These are phyloP conservation scores for Babjeviella inositovora DNA, from an alignment of 805 yeast species.

Conservation along the genomic window DNA sequence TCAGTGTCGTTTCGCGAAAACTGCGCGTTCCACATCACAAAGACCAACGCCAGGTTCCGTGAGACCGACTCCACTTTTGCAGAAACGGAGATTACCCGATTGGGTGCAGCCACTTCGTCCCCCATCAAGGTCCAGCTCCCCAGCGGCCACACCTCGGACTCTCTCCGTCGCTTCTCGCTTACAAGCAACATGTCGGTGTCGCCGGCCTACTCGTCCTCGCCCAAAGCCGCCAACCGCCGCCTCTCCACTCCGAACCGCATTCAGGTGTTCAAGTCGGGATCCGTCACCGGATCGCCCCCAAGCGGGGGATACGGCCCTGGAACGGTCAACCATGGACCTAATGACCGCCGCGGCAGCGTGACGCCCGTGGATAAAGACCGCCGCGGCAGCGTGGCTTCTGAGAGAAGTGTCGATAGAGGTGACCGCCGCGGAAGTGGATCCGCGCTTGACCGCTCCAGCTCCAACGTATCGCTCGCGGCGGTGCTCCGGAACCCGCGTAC, in stretches of 20 bases:
- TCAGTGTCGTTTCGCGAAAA: conserved; percentile 72
- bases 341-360: no score
- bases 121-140: conserved; percentile 3
- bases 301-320: no score
- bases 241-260: no score
- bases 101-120: conserved; percentile 1
- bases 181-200: conserved; percentile 2
- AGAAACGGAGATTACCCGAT: conserved; percentile 19
- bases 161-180: conserved; percentile 1
- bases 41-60: conserved; percentile 47
- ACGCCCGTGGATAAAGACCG: no score
- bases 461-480: conserved; percentile 38
- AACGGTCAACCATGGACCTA: no score
- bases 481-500: conserved; percentile 31
- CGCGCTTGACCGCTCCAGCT: conserved; percentile 28
- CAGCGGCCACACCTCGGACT: conserved; percentile 2
- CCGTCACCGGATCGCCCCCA: conserved; percentile 28
- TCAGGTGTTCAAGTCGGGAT: conserved; percentile 51
- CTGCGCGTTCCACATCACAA: conserved; percentile 48
- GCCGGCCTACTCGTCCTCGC: no score
- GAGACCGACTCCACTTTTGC: conserved; percentile 43
- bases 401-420: conserved; percentile 19
- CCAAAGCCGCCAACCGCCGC: no score
- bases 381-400: conserved; percentile 18
- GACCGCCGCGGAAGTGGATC: no score